Percentiles rank a stretch among this genome's conserved stretches.
These are phyloP conservation scores for Fraxinus latifolia DNA, from an alignment of 305 asterid genomes.

Conservation along the genomic window DNA sequence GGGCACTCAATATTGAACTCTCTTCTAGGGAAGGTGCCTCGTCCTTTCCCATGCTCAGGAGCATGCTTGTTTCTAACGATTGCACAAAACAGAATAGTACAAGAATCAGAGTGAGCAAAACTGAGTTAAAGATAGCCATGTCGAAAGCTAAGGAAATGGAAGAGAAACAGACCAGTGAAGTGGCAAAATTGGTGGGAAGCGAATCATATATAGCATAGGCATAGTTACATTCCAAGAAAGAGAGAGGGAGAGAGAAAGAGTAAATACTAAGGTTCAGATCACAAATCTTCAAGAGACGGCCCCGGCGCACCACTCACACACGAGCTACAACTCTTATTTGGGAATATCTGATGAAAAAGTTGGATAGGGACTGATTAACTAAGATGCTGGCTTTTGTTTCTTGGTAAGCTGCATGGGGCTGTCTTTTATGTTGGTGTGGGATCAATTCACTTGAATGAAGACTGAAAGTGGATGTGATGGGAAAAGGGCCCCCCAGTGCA, in stretches of 20 bases:
- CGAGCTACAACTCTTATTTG: constrained; percentile 5
- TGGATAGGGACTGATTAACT: constrained; percentile 21
- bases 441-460: background rate
- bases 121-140: constrained; percentile 13
- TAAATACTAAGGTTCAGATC: background rate
- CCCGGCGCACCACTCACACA: background rate
- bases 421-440: background rate
- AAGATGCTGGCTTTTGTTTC: constrained; percentile 29
- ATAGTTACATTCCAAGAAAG: background rate
- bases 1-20: background rate
- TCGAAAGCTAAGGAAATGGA: background rate
- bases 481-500: background rate
- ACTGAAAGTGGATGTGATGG: background rate
- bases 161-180: background rate
- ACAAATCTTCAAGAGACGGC: constrained; percentile 8
- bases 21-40: constrained; percentile 11
- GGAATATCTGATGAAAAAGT: constrained; percentile 31
- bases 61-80: constrained; percentile 30
- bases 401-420: background rate
- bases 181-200: background rate
- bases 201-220: background rate
- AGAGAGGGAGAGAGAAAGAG: background rate
- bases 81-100: constrained; percentile 16
- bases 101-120: constrained; percentile 13
- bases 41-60: constrained; percentile 10